Conservation (phyloP, 2,329 filamentous ascomycete species). For the Fusarium sororula region DNA sequence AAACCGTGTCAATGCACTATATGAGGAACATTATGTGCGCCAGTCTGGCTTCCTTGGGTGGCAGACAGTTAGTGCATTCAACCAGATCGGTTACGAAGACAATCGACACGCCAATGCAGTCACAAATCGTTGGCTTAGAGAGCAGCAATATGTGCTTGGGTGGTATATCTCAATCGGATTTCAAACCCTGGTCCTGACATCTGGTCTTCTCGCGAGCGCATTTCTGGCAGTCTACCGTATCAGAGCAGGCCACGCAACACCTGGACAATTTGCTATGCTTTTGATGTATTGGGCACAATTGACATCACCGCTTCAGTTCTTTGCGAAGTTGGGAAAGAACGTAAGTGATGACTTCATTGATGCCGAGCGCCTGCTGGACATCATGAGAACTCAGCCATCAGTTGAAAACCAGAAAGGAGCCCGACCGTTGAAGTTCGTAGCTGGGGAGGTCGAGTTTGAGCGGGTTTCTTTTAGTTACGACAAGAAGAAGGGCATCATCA, state of each 20-base stretch:
- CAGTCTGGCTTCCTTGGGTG: conserved; percentile 66
- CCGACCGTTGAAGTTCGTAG: conserved; percentile 58
- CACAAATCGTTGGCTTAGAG: conserved; percentile 49
- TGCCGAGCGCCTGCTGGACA: conserved; percentile 65
- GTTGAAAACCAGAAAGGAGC: conserved; percentile 63
- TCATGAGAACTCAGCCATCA: conserved; percentile 66
- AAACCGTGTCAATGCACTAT: conserved; percentile 61
- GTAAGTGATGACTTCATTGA: conserved; percentile 67
- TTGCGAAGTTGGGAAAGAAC: conserved; percentile 65
- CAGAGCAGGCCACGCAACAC: conserved; percentile 64
- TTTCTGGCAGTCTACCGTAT: conserved; percentile 73
- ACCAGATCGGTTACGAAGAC: conserved; percentile 66
- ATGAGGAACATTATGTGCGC: conserved; percentile 64
- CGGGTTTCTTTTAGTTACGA: conserved; percentile 68
- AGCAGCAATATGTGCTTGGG: conserved; percentile 51
- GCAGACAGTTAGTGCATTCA: conserved; percentile 68
- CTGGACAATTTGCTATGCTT: conserved; percentile 76
- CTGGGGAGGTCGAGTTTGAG: conserved; percentile 64
- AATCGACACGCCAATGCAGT: conserved; percentile 63
- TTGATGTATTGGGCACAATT: conserved; percentile 80
- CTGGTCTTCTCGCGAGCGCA: conserved; percentile 72
- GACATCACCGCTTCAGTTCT: conserved; percentile 76
- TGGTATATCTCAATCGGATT: conserved; percentile 64
- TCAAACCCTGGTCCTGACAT: conserved; percentile 71
- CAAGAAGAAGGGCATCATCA: conserved; percentile 66